A percentile compares a stretch with the other conserved stretches of the same genome.
Conservation (phyloP, 441 rosid genomes). For the Macaranga tanarius region DNA sequence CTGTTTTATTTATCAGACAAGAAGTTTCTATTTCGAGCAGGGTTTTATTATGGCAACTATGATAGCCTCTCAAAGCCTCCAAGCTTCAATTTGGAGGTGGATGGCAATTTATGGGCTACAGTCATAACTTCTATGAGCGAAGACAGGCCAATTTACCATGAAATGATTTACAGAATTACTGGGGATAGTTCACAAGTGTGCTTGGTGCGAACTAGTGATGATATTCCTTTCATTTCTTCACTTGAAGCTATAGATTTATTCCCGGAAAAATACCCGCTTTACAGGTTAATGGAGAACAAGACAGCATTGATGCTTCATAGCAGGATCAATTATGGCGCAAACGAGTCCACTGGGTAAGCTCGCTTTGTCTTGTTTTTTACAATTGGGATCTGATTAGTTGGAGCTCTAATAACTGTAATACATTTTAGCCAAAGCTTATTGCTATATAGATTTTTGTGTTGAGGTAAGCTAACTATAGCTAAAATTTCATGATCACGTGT, state of each 20-base stretch:
- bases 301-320: slow-evolving; percentile 23
- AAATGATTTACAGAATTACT: slow-evolving; percentile 11
- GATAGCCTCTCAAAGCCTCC: slow-evolving; percentile 28
- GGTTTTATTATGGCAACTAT: slow-evolving; percentile 33
- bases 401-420: too few relatives aligned
- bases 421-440: too few relatives aligned
- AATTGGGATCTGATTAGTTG: too few relatives aligned
- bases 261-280: neutral
- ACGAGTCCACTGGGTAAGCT: slow-evolving; percentile 12
- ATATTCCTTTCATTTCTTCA: slow-evolving; percentile 33
- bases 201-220: slow-evolving; percentile 7
- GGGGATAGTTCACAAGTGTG: slow-evolving; percentile 15
- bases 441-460: too few relatives aligned
- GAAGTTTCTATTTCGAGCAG: slow-evolving; percentile 24
- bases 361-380: neutral
- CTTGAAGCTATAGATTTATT: slow-evolving; percentile 12
- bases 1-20: neutral
- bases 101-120: slow-evolving; percentile 26
- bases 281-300: slow-evolving; percentile 22
- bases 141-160: slow-evolving; percentile 17
- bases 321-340: slow-evolving; percentile 22
- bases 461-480: too few relatives aligned
- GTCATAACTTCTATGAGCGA: slow-evolving; percentile 18
- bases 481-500: neutral
- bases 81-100: slow-evolving; percentile 25